Percentiles rank a stretch among this genome's conserved stretches.
Evolutionary conservation across 129 eudicot genomes (phyloP).

Genomic region (Oenanthe sinensis): DNA sequence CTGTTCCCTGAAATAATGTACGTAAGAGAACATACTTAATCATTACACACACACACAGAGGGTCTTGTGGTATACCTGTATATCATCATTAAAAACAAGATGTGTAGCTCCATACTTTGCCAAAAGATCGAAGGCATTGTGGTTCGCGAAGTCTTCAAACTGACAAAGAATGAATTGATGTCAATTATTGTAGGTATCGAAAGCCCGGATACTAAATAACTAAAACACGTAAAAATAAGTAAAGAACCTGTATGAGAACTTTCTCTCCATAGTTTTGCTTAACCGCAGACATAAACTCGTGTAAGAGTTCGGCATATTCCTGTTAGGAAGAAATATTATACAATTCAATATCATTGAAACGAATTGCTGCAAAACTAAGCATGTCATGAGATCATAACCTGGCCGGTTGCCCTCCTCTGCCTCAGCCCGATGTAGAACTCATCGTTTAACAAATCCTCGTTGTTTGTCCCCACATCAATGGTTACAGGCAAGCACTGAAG

Average conservation of each 20-base stretch:
- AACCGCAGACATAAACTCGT: conserved; percentile 90
- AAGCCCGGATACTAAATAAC: neutral
- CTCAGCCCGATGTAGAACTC: conserved; percentile 95
- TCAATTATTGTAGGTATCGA: neutral
- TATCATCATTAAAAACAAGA: conserved; percentile 95
- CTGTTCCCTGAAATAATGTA: conserved; percentile 65
- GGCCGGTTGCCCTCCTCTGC: conserved; percentile 86
- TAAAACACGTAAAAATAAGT: neutral
- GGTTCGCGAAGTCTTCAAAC: conserved; percentile 99
- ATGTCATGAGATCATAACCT: conserved; percentile 35
- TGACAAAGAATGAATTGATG: conserved; percentile 20
- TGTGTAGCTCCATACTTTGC: conserved; percentile 87
- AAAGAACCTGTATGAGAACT: conserved; percentile 79
- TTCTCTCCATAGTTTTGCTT: conserved; percentile 96
- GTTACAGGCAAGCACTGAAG: conserved; percentile 90
- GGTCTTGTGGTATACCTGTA: conserved; percentile 47
- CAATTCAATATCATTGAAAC: neutral
- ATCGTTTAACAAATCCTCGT: conserved; percentile 71
- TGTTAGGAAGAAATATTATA: conserved; percentile 13
- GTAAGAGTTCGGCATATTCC: conserved; percentile 93
- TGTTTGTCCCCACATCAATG: conserved; percentile 96
- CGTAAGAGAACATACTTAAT: conserved; percentile 1
- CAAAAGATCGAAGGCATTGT: conserved; percentile 94
- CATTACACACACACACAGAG: neutral
- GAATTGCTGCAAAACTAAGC: neutral